These are phyloP conservation scores for Linnemannia exigua DNA, from an alignment of 192 early-diverging fungal species.

Conservation along the genomic window DNA sequence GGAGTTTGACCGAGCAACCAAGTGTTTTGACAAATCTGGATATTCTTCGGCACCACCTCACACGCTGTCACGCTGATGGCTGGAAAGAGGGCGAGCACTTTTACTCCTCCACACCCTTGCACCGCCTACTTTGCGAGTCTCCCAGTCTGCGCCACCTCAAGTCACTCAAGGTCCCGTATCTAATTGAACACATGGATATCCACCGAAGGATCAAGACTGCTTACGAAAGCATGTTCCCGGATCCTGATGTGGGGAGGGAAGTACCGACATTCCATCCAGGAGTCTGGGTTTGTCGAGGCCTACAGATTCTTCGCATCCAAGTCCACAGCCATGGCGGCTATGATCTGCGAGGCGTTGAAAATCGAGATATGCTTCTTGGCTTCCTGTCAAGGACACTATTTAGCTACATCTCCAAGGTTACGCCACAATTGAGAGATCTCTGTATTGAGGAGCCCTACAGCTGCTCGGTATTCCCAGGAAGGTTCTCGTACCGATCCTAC, in stretches of 20 bases:
- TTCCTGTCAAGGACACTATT: not conserved
- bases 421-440: not conserved
- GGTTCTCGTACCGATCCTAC: not conserved
- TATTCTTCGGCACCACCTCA: not conserved
- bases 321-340: not conserved
- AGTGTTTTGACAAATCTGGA: not conserved
- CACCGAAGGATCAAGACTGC: not conserved
- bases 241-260: not conserved
- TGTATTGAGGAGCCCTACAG: not conserved
- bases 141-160: not conserved
- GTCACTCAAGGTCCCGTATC: not conserved
- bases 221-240: not conserved
- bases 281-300: not conserved
- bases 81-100: not conserved
- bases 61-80: not conserved
- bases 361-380: not conserved
- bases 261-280: not conserved
- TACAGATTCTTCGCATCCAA: not conserved
- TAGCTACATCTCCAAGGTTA: constrained; percentile 3
- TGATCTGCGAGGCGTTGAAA: not conserved
- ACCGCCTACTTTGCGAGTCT: not conserved
- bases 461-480: not conserved
- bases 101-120: not conserved
- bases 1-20: not conserved
- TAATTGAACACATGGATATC: not conserved